Evolutionary conservation across 2,329 filamentous ascomycete species (phyloP), one percentile per base, ranked within the genome.

Genomic region (Claviceps digitariae): DNA sequence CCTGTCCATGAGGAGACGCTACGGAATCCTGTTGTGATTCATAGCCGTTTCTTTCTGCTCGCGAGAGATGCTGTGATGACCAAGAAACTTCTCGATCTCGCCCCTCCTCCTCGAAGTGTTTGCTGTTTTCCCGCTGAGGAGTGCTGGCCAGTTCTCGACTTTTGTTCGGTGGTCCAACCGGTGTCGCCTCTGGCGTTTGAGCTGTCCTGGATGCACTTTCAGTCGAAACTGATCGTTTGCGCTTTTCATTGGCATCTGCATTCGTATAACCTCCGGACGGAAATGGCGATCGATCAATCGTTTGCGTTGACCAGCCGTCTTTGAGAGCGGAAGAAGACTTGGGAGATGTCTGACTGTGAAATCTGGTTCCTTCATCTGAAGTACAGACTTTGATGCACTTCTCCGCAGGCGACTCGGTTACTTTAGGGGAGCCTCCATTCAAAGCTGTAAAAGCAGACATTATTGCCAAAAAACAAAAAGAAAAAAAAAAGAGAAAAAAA

Each of bases 171-270:
- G 63, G 56, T 27, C 63, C 60, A n/a, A 59, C 58, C 15, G 62
- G 57, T 15, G 64, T 60, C 25, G 60, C 60, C 50, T 70, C 69
- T 29, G 67, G 67, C 15, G 68, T 67, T 5, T 61, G 62, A 55
- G 69, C 66, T 44, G 68, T 64, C 8, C 58, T 54, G 7, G 59
- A 55, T 17, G 59, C 55, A 29, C 55, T 57, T 23, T 75, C 72
- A 40, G 72, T 66, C 6, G 84, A 87, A 47, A 74, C 70, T 7
- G 86, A 88, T 56, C 86, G 79, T 67, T 89, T 91, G 61, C 82
- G 79, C 67, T 84, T 85, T 60, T 81, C 75, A 20, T 75, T 69
- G 17, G 61, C 64, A 38, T 82, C 77, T n/a, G 64, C 62, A 34
- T 76, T 72, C 6, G 72, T 58, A 59, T 74, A 73, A 40, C 58